These are phyloP conservation scores for Wallemia mellicola DNA, from an alignment of 1,284 basidiomycete species.

Conservation along the genomic window DNA sequence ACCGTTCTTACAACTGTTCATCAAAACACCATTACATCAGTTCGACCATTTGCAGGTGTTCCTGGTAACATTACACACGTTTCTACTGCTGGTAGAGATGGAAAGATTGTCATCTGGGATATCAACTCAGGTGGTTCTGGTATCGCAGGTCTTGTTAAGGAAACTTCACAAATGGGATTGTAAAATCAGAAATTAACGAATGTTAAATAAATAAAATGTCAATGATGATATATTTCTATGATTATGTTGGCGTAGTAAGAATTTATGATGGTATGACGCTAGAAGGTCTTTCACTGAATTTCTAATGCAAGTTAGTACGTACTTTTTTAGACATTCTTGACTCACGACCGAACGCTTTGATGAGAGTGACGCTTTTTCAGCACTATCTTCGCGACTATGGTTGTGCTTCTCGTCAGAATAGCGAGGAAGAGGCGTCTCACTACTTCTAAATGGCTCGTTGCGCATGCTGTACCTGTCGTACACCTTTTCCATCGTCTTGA, in stretches of 20 bases:
- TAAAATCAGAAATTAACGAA: no score
- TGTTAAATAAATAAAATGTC: background rate
- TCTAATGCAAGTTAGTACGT: background rate
- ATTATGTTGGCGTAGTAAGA: no score
- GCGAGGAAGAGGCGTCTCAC: background rate
- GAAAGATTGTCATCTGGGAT: slow-evolving; percentile 72
- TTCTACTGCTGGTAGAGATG: slow-evolving; percentile 83
- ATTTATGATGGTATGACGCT: background rate
- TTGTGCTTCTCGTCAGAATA: background rate
- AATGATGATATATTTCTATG: background rate
- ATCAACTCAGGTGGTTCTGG: slow-evolving; percentile 12
- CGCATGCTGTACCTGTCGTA: background rate
- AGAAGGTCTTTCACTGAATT: background rate
- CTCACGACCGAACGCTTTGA: background rate
- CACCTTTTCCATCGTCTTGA: background rate
- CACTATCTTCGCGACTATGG: background rate
- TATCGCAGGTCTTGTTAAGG: background rate
- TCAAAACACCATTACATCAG: slow-evolving; percentile 91
- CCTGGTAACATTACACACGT: slow-evolving; percentile 38
- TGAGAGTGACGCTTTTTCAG: background rate
- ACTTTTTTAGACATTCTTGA: background rate
- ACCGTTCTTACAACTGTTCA: slow-evolving; percentile 61
- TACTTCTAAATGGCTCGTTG: background rate
- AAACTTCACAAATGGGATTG: slow-evolving; percentile 3
- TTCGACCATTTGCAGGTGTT: slow-evolving; percentile 37